Base-by-base conservation (phyloP, 148 eudicot species). In the Rhododendron vialii region DNA sequence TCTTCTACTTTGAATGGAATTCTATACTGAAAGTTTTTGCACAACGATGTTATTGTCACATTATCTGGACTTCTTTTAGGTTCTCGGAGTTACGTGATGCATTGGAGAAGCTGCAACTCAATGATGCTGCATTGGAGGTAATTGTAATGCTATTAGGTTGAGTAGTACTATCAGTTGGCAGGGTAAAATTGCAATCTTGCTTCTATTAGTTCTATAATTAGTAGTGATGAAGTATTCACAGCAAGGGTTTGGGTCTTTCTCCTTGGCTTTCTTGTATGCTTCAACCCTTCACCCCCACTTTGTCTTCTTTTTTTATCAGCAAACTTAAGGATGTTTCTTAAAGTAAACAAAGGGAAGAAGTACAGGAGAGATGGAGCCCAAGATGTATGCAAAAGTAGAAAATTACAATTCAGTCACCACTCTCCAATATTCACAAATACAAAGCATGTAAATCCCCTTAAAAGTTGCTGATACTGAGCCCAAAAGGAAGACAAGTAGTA, bases 51-150 rank as follows among this genome's bases (percentile, higher is more conserved):
- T 41, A 22, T 45, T 86, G 71, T 11, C 61, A 80, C 28, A 22
- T 45, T 82, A 30, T 84, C 18, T 82, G 10, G 87, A 67, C 38
- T 89, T 8, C 86, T 14, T 90, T 79, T 90, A 97, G 99, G 91
- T 97, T 94, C 89, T 89, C 93, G 3, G 99, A 95, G 78, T 84
- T 97, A 87, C 99, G 99, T 86, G 99, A 97, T 91, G 99, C 99
- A 85, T 88, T 97, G 87, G 98, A 95, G 86, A 97, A 97, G 89
- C 89, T 97, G 90, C 99, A 97, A 90, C 98, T 97, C 41, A 97
- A 97, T 89, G 99, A 97, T 92, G 96, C 99, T 86, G 92, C 99
- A 87, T 83, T 97, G 83, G 94, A 94, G 96, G 99, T 97, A 84
- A 82, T 24, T 84, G 15, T 41, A 26, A 7, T 38, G 55, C 38